Conservation (phyloP, 2,329 filamentous ascomycete species). For the Venturiaceae sp. region DNA sequence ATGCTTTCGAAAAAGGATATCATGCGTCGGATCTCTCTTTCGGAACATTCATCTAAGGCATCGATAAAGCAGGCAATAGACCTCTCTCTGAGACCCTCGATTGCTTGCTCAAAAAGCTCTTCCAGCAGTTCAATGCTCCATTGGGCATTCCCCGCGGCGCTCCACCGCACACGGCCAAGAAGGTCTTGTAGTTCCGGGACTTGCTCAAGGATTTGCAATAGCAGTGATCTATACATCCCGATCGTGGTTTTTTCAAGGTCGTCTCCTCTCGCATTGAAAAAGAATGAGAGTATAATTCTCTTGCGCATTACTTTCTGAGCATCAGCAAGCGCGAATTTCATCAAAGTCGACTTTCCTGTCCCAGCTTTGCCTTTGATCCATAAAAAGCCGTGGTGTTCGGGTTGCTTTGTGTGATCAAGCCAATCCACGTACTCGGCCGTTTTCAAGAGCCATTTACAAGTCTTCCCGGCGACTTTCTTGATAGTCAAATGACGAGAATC, state of each 20-base stretch:
- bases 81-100: not conserved
- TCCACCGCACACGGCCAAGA: not conserved
- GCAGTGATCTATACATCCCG: conserved; percentile 42
- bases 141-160: not conserved
- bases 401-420: conserved; percentile 21
- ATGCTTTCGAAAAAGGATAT: conserved; percentile 25
- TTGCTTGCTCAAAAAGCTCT: no score
- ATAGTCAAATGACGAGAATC: not conserved
- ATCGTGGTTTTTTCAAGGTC: conserved; percentile 33
- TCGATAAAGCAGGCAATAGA: conserved; percentile 29
- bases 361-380: conserved; percentile 41
- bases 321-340: conserved; percentile 18
- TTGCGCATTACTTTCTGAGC: not conserved
- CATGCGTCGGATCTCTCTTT: conserved; percentile 27
- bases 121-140: not conserved
- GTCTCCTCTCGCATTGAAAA: conserved; percentile 39
- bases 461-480: conserved; percentile 9
- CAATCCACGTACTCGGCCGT: conserved; percentile 25
- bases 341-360: conserved; percentile 35
- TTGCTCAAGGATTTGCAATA: conserved; percentile 37
- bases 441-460: conserved; percentile 33
- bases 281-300: conserved; percentile 23
- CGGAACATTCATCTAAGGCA: conserved; percentile 37
- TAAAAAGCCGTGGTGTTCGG: conserved; percentile 29
- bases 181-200: no score